Evolutionary conservation across 2,329 filamentous ascomycete species (phyloP), one percentile per base, ranked within the genome.

Genomic region (Beauveria sp.): DNA sequence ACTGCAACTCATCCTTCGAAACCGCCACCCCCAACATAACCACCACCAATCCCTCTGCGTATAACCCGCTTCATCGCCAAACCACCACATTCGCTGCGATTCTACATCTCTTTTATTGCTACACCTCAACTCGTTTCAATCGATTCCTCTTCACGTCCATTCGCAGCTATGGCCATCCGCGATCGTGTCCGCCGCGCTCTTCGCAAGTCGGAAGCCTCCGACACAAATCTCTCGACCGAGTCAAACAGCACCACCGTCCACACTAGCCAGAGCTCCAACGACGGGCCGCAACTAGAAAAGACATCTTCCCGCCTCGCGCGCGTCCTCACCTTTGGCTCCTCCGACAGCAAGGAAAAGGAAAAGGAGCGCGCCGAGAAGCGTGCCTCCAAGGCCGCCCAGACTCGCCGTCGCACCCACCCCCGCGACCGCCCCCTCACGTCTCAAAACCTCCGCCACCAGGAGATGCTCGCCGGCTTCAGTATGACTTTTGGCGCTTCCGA

Each of bases 381-480:
- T 51, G 63, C 60, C n/a, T 59, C 54, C 50, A 65, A 63, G 60
- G 60, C 59, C 30, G 60, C 63, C 34, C 65, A 63, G 52, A 57
- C 30, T 43, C 42, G 58, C 16, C 49, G 62, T 42, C 64, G 64
- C 54, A 61, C 69, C 20, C 77, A 80, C 66, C 77, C 78, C 7
- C 75, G 76, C 70, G 76, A 79, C 69, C 72, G 75, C 65, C 76
- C 77, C 28, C 71, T 79, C 55, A 79, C 76, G 9, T 71, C 74
- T 61, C 72, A 76, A 58, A 80, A 80, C 68, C 71, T 79, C 20
- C 71, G 73, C 60, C 76, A 81, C 66, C 78, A 79, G 67, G 75
- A 79, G 70, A 72, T 78, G 69, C 72, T 81, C 43, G 72, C 72
- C 62, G 69, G 74, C 61, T 81, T 79, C 70, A 76, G 72, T 61